Conservation (phyloP, 1,284 basidiomycete species). For the Lentinula novae-zelandiae region DNA sequence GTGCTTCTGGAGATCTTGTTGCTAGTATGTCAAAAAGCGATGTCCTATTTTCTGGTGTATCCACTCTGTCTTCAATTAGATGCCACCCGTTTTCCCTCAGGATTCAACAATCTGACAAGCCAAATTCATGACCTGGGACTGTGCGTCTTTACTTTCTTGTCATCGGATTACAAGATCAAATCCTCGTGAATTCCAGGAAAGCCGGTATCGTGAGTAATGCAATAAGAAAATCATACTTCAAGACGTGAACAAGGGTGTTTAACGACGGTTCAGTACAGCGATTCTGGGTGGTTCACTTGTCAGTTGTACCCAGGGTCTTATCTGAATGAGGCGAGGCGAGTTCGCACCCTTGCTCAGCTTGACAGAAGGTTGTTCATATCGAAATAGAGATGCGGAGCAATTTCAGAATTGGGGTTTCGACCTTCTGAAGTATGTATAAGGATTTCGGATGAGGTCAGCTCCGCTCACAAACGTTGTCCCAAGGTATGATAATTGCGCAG, state of each 20-base stretch:
- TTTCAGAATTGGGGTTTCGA: conserved; percentile 61
- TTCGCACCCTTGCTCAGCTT: neutral
- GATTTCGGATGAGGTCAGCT: neutral
- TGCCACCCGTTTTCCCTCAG: conserved; percentile 40
- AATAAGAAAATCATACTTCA: neutral
- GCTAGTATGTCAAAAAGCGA: conserved; percentile 27
- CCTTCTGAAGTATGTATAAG: conserved; percentile 44
- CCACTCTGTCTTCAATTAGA: conserved; percentile 26
- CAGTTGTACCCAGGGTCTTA: conserved; percentile 46
- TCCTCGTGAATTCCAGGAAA: conserved; percentile 30
- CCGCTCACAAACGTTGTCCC: neutral
- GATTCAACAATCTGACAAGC: conserved; percentile 50
- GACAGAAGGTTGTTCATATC: neutral
- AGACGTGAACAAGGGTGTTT: neutral
- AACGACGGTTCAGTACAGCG: conserved; percentile 34
- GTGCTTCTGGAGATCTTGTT: conserved; percentile 41
- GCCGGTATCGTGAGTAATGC: conserved; percentile 43
- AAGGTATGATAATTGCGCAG: conserved; percentile 58
- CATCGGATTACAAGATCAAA: no score
- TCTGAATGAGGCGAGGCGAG: conserved; percentile 39
- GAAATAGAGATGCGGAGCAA: conserved; percentile 38
- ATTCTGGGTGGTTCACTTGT: conserved; percentile 51
- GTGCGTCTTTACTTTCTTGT: conserved; percentile 28
- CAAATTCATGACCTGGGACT: conserved; percentile 48
- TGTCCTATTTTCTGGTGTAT: neutral